These are phyloP conservation scores for Candida pseudoviswanathii DNA, from an alignment of 1,139 yeast species.

Conservation along the genomic window DNA sequence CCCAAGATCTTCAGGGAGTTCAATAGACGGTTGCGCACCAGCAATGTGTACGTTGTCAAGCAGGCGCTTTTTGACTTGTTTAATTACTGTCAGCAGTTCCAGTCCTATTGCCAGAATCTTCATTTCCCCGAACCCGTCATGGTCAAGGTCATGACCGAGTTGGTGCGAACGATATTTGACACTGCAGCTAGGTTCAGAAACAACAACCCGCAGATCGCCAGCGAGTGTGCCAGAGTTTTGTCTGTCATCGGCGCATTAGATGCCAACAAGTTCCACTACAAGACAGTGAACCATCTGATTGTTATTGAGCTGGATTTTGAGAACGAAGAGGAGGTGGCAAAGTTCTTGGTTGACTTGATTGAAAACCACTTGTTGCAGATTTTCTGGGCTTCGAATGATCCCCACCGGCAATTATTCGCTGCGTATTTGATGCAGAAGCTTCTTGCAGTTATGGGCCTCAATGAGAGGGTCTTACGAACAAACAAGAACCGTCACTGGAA, in stretches of 20 bases:
- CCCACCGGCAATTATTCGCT: constrained; percentile 77
- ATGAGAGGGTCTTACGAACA: constrained; percentile 30
- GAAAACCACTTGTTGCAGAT: constrained; percentile 73
- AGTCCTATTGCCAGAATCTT: constrained; percentile 47
- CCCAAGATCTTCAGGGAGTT: constrained; percentile 49
- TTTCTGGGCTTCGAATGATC: constrained; percentile 89
- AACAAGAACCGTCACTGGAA: constrained; percentile 49
- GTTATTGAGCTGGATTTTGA: constrained; percentile 62
- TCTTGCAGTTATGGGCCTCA: constrained; percentile 63
- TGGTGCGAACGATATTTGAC: constrained; percentile 60
- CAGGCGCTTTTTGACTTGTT: constrained; percentile 76
- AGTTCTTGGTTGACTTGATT: constrained; percentile 66
- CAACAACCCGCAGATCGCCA: constrained; percentile 51
- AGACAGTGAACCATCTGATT: constrained; percentile 43
- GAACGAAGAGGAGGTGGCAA: constrained; percentile 62
- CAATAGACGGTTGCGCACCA: constrained; percentile 59
- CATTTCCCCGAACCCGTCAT: constrained; percentile 32
- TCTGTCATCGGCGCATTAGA: constrained; percentile 83
- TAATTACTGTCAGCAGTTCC: constrained; percentile 50
- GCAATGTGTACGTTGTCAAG: constrained; percentile 73
- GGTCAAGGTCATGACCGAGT: constrained; percentile 38
- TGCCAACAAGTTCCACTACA: constrained; percentile 57
- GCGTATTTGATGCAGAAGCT: constrained; percentile 92
- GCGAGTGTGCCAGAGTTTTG: constrained; percentile 66
- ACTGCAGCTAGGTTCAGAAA: constrained; percentile 60